Conservation (phyloP, 2,329 filamentous ascomycete species). For the Metarhizium robertsii region DNA sequence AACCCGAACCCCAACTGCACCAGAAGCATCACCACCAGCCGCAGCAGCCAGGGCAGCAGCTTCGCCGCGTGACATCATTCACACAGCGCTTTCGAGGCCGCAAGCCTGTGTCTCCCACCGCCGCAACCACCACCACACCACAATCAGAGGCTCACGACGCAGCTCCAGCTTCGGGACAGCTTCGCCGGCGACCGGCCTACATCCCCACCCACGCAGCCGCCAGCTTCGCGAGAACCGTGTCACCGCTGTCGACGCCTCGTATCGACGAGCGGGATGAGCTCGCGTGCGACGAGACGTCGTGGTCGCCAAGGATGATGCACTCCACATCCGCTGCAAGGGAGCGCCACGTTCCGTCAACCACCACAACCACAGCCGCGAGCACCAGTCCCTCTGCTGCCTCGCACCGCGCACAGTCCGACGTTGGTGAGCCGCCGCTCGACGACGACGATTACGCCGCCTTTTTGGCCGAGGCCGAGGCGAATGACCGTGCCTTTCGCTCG, state of each 20-base stretch:
- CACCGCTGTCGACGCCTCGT: conserved; percentile 8
- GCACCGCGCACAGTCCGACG: too few species aligned
- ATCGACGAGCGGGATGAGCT: conserved; percentile 9
- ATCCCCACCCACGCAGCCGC: conserved; percentile 20
- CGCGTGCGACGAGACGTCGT: neutral
- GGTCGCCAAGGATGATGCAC: neutral
- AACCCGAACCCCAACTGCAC: neutral
- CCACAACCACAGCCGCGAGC: neutral
- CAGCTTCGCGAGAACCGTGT: conserved; percentile 16
- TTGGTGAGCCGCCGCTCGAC: neutral
- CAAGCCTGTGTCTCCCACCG: neutral
- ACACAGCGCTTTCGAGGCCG: conserved; percentile 3
- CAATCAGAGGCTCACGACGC: neutral
- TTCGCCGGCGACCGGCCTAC: conserved; percentile 8
- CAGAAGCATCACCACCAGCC: too few species aligned
- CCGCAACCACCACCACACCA: neutral
- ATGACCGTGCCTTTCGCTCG: conserved; percentile 6
- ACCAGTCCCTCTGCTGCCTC: too few species aligned
- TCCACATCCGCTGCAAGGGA: neutral
- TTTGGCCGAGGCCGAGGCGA: conserved; percentile 9
- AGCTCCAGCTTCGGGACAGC: neutral
- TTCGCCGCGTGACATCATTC: conserved; percentile 6
- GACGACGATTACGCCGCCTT: conserved; percentile 15
- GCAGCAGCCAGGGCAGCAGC: neutral
- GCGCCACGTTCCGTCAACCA: neutral